Conservation (phyloP, 2,329 filamentous ascomycete genomes). For the Dothideomycetes sp. region DNA sequence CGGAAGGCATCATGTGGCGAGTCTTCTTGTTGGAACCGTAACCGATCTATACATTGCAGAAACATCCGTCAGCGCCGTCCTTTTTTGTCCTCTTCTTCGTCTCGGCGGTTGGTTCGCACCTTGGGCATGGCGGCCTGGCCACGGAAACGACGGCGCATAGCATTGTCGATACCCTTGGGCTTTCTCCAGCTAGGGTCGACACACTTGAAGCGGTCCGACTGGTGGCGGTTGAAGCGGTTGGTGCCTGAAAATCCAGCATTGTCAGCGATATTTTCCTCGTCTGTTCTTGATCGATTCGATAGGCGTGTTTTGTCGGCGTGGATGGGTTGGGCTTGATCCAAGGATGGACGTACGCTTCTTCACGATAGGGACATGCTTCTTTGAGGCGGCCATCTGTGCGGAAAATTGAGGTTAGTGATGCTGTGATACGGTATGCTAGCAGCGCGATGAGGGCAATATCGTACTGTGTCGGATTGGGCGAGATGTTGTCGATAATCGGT, state of each 20-base stretch:
- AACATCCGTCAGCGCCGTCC: not conserved
- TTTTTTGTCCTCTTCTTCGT: slow-evolving; percentile 1
- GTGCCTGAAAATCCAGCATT: slow-evolving; percentile 53
- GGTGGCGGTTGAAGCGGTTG: slow-evolving; percentile 93
- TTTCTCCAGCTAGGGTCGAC: slow-evolving; percentile 91
- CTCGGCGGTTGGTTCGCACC: slow-evolving; percentile 50
- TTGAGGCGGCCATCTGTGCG: slow-evolving; percentile 88
- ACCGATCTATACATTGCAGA: slow-evolving; percentile 63
- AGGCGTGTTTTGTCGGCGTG: slow-evolving; percentile 3
- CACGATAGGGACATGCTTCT: slow-evolving; percentile 98
- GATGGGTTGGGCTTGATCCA: not conserved
- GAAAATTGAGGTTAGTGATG: slow-evolving; percentile 7
- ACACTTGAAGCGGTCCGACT: slow-evolving; percentile 94
- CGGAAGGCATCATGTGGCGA: slow-evolving; percentile 95
- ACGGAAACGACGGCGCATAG: slow-evolving; percentile 94
- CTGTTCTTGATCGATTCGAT: not conserved
- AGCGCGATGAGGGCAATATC: slow-evolving; percentile 2
- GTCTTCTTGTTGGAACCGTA: slow-evolving; percentile 99
- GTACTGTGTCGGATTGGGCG: slow-evolving; percentile 16
- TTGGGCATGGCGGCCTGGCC: slow-evolving; percentile 95
- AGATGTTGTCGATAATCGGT: slow-evolving; percentile 14
- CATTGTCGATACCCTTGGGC: slow-evolving; percentile 99
- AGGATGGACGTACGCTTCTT: slow-evolving; percentile 90
- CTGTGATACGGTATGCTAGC: not conserved
- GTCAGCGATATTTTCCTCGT: slow-evolving; percentile 22